Conservation (phyloP, 2,329 filamentous ascomycete genomes). For the Stemphylium vesicarium region DNA sequence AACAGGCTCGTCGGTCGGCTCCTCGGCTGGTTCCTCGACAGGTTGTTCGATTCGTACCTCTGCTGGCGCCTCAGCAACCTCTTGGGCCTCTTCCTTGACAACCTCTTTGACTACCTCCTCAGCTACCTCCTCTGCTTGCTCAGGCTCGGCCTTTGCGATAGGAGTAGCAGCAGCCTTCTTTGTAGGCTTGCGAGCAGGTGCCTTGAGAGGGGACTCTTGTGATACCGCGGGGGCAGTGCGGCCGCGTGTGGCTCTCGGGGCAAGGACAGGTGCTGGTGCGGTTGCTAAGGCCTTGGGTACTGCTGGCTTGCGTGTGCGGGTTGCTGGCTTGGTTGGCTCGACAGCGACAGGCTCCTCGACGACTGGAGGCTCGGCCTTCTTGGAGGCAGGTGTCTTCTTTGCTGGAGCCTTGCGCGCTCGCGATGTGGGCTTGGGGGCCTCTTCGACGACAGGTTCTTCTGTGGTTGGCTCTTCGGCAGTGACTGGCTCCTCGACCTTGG, state of each 20-base stretch:
- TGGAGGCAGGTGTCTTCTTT: slow-evolving; percentile 23
- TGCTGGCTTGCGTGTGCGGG: slow-evolving; percentile 29
- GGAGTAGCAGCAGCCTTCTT: slow-evolving; percentile 25
- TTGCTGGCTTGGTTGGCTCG: slow-evolving; percentile 26
- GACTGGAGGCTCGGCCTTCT: slow-evolving; percentile 12
- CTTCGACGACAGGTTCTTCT: slow-evolving; percentile 15
- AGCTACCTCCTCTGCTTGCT: not conserved
- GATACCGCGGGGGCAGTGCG: slow-evolving; percentile 23
- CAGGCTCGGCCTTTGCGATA: slow-evolving; percentile 17
- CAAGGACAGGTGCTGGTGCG: slow-evolving; percentile 16
- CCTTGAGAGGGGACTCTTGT: slow-evolving; percentile 35
- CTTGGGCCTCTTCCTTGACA: not conserved
- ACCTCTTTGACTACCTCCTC: slow-evolving; percentile 14
- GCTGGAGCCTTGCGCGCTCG: slow-evolving; percentile 29
- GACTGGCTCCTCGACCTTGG: slow-evolving; percentile 15
- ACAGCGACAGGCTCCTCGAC: slow-evolving; percentile 13
- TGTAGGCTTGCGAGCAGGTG: slow-evolving; percentile 35
- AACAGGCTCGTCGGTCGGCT: not conserved
- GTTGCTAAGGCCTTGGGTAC: slow-evolving; percentile 17
- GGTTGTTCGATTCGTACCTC: not conserved
- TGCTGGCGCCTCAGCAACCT: no score
- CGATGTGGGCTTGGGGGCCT: slow-evolving; percentile 22
- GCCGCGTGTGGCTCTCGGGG: slow-evolving; percentile 28
- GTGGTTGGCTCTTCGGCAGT: slow-evolving; percentile 13
- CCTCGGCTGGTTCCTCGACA: not conserved